Evolutionary conservation across 2,329 filamentous ascomycete species (phyloP), one percentile per base, ranked within the genome.

Genomic region (Diatrype stigma): DNA sequence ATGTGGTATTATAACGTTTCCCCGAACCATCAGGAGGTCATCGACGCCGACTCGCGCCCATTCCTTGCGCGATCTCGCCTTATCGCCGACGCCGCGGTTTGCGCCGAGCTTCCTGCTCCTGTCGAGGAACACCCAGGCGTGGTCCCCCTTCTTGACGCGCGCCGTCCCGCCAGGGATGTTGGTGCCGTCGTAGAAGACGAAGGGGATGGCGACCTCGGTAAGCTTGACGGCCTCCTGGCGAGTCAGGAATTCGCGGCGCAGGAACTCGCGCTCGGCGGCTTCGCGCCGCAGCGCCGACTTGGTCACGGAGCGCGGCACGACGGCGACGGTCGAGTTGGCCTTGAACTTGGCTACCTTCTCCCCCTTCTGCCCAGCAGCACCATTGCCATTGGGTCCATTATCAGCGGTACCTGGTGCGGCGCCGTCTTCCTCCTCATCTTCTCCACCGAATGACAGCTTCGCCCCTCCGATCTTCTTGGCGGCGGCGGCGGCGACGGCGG

Each of bases 31-130:
- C 84, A 99, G 90, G 66, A 99, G 71, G 72, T 99, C 94, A 67
- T 99, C 94, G 5, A 99, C 93, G 34, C 91, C 89, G 28, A 97
- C 88, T 51, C 93, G 79, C 3, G 93, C 93, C 94, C 94, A 99
- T 64, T 94, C 89, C 54, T 87, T 84, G 54, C 84, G 76, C 44
- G 82, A 84, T 60, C 87, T 86, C 50, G 80, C 75, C 57, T 79
- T 86, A 58, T 78, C 84, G 46, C 85, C 87, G 1, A 92, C 87
- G 1, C 87, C 87, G 40, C 90, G 72, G 62, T 94, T 85, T 2
- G 92, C 92, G 12, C 91, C 93, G 1, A 96, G 86, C 67, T 96
- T 96, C 55, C 93, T 80, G 62, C 90, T 94, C 63, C 88, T 86
- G 69, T 99, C 94, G 2, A 99, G 74, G 58, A 97, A 96, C 1